These are phyloP conservation scores for Plenodomus lindquistii DNA, from an alignment of 2,329 filamentous ascomycete species.

Conservation along the genomic window DNA sequence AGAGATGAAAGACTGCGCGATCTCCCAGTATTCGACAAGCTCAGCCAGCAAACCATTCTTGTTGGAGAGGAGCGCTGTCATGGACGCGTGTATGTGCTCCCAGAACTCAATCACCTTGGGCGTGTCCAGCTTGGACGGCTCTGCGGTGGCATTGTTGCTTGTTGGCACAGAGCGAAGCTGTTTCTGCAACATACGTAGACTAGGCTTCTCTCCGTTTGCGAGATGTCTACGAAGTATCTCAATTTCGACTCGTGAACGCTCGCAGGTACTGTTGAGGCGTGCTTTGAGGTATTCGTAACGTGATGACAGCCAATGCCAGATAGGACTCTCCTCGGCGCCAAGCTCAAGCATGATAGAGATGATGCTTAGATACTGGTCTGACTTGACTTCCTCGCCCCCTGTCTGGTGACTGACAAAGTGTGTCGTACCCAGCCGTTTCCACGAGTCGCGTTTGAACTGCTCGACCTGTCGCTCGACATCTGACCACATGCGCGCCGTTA, in stretches of 20 bases:
- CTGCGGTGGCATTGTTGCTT: slow-evolving; percentile 60
- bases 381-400: slow-evolving; percentile 54
- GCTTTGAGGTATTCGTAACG: slow-evolving; percentile 87
- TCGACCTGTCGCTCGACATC: slow-evolving; percentile 89
- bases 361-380: slow-evolving; percentile 88
- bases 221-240: slow-evolving; percentile 85
- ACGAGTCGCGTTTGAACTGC: slow-evolving; percentile 84
- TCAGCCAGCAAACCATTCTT: slow-evolving; percentile 83
- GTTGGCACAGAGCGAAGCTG: slow-evolving; percentile 76
- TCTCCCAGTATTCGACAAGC: slow-evolving; percentile 92
- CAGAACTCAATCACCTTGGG: slow-evolving; percentile 84
- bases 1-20: slow-evolving; percentile 84
- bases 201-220: slow-evolving; percentile 73
- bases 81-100: slow-evolving; percentile 80
- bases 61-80: slow-evolving; percentile 73
- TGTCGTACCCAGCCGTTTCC: slow-evolving; percentile 75
- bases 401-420: slow-evolving; percentile 58
- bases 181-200: slow-evolving; percentile 68
- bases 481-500: slow-evolving; percentile 92
- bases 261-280: slow-evolving; percentile 78
- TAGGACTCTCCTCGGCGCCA: slow-evolving; percentile 92
- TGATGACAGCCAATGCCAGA: slow-evolving; percentile 93
- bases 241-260: slow-evolving; percentile 88
- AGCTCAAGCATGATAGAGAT: slow-evolving; percentile 89
- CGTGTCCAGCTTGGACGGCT: slow-evolving; percentile 69